Evolutionary conservation across 805 yeast genomes (phyloP), one percentile per base, ranked within the genome.

Genomic region (Metschnikowia lachancei): DNA sequence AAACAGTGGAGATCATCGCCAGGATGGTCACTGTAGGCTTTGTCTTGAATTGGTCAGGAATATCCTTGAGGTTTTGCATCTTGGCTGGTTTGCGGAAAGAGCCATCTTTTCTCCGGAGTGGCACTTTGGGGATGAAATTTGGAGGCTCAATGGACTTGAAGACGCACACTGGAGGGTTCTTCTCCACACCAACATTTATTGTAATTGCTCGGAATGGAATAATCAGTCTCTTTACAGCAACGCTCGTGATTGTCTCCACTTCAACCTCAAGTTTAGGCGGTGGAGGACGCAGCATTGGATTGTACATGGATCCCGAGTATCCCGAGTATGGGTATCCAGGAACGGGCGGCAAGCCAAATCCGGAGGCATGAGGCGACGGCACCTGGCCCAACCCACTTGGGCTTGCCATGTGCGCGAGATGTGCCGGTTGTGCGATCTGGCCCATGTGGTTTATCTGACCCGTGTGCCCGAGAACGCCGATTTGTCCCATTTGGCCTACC

Each of bases 21-120:
- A 95, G 87, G 62, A 87, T 87, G 0, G 96, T 85, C 41, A 82
- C 75, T 10, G 83, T 76, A 1, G 99, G 99, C 62, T 92, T 94
- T 11, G 82, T 76, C 55, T 96, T 77, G 64, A 80, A 89, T 65
- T 87, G 89, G 47, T 80, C 87, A 1, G 98, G 99, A 39, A 92
- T 89, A 57, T 90, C 97, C 45, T 89, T 95, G 16, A 83, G 67
- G 2, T 82, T 73, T 61, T 87, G 90, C 4, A 83, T 79, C 54
- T 84, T 84, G 4, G 80, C 72, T 20, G 72, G 72, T 46, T 73
- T 80, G 13, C 52, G 39, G 17, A 22, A 12, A 31, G 76, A 68
- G 39, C 70, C 74, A 48, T 67, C 67, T 35, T 58, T 61, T 34
- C 59, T 58, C 22, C 65, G 57, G 18, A 56, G 55, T 10, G 73